Conservation (phyloP, 73 alveolate species). For the Blepharisma stoltei region DNA sequence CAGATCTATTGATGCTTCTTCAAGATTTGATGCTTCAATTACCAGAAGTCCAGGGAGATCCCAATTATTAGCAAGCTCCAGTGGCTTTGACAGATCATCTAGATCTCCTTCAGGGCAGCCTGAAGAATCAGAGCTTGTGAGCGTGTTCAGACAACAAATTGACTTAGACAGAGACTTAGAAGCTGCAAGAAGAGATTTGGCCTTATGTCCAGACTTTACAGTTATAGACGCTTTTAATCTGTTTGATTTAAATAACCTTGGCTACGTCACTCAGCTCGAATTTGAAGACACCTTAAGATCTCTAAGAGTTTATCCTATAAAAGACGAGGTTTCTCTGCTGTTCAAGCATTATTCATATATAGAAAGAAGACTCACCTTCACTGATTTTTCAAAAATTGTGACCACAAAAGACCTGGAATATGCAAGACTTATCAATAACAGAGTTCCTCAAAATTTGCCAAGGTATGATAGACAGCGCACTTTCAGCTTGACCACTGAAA, state of each 20-base stretch:
- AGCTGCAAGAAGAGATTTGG: conserved; percentile 57
- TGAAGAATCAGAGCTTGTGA: conserved; percentile 32
- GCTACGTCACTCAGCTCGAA: conserved; percentile 58
- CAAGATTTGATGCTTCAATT: neutral
- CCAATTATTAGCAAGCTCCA: neutral
- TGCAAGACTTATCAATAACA: conserved; percentile 28
- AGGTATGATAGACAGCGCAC: conserved; percentile 29
- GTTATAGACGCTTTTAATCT: conserved; percentile 82
- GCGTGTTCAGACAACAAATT: conserved; percentile 35
- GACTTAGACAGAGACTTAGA: conserved; percentile 62
- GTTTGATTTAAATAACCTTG: conserved; percentile 68
- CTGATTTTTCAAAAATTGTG: conserved; percentile 48
- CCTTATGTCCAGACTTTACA: conserved; percentile 74
- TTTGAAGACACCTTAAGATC: conserved; percentile 49
- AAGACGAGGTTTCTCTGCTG: conserved; percentile 43
- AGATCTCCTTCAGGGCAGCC: neutral
- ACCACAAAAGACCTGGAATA: conserved; percentile 41
- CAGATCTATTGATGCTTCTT: neutral
- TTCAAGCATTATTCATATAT: conserved; percentile 10
- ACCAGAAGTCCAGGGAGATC: neutral
- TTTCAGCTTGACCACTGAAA: conserved; percentile 32
- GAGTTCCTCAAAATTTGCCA: conserved; percentile 12
- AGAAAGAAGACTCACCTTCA: conserved; percentile 32
- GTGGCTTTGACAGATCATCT: conserved; percentile 1
- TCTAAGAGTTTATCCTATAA: conserved; percentile 33